Evolutionary conservation across 2,329 filamentous ascomycete species (phyloP).

Genomic region (Scedosporium boydii): DNA sequence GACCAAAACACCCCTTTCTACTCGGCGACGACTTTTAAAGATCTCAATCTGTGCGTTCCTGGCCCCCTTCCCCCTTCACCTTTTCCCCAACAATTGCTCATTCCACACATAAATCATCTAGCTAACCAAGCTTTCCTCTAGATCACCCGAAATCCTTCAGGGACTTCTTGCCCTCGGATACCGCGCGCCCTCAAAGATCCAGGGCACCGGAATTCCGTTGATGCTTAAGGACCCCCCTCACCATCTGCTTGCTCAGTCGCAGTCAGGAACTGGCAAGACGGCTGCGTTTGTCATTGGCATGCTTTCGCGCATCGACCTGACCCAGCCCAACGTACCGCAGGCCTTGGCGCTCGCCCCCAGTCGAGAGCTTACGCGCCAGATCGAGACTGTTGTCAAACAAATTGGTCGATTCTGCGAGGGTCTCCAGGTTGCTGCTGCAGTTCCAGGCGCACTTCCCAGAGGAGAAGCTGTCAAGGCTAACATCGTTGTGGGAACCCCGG

Average conservation of each 20-base stretch:
- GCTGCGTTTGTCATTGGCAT: constrained; percentile 93
- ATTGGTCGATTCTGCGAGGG: constrained; percentile 79
- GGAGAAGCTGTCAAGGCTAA: constrained; percentile 62
- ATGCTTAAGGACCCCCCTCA: constrained; percentile 77
- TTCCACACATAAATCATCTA: background rate
- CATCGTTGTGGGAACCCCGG: constrained; percentile 86
- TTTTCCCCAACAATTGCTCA: constrained; percentile 2
- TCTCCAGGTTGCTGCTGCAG: constrained; percentile 68
- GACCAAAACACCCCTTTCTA: constrained; percentile 81
- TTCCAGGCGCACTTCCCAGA: constrained; percentile 66
- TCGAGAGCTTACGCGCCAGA: constrained; percentile 90
- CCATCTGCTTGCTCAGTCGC: constrained; percentile 98
- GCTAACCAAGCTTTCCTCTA: constrained; percentile 8
- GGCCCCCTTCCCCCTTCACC: too few relatives aligned
- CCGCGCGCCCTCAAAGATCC: constrained; percentile 93
- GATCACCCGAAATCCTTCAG: constrained; percentile 53
- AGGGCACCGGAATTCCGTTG: constrained; percentile 86
- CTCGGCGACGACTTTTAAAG: constrained; percentile 74
- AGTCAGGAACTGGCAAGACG: constrained; percentile 97
- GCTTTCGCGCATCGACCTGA: constrained; percentile 74
- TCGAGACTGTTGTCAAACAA: constrained; percentile 70
- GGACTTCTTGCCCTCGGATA: constrained; percentile 78
- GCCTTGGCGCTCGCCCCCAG: constrained; percentile 85
- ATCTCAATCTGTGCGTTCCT: constrained; percentile 83
- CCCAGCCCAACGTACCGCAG: constrained; percentile 61